Evolutionary conservation across 345 rosid species (phyloP).

Genomic region (Geranium brycei): DNA sequence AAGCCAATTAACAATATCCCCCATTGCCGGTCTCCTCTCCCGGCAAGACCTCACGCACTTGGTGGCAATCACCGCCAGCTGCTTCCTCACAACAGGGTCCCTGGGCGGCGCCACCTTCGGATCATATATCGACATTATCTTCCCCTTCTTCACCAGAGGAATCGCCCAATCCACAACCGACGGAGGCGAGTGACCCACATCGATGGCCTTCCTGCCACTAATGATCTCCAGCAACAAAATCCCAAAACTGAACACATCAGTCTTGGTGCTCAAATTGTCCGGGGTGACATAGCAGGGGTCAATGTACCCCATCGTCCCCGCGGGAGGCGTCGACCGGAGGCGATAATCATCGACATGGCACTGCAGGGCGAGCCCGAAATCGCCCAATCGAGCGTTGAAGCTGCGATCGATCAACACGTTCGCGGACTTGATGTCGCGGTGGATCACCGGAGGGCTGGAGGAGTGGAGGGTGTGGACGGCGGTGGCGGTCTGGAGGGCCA

Average conservation of each 20-base stretch:
- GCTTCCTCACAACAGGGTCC: constrained; percentile 66
- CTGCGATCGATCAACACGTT: constrained; percentile 84
- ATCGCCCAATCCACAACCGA: constrained; percentile 93
- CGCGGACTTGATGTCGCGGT: constrained; percentile 95
- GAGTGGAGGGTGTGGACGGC: constrained; percentile 69
- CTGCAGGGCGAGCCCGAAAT: constrained; percentile 84
- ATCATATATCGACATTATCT: constrained; percentile 60
- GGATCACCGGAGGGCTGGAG: constrained; percentile 66
- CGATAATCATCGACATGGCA: constrained; percentile 65
- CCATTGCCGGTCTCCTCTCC: constrained; percentile 89
- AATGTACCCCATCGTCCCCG: constrained; percentile 92
- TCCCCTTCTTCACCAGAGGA: constrained; percentile 81
- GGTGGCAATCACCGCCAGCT: constrained; percentile 66
- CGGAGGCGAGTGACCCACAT: constrained; percentile 78
- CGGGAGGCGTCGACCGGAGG: constrained; percentile 88
- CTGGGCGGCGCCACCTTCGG: constrained; percentile 52
- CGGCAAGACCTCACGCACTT: constrained; percentile 94
- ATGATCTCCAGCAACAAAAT: constrained; percentile 85
- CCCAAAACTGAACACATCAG: constrained; percentile 95
- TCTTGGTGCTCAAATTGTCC: constrained; percentile 80
- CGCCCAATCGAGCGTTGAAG: constrained; percentile 82
- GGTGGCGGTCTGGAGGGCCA: constrained; percentile 76
- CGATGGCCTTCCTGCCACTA: constrained; percentile 93
- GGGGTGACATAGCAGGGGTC: constrained; percentile 98
- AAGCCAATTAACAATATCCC: constrained; percentile 75